phyloP scores from a whole-genome alignment of 2,329 filamentous ascomycete species.

The Colletotrichum nymphaeae region DNA sequence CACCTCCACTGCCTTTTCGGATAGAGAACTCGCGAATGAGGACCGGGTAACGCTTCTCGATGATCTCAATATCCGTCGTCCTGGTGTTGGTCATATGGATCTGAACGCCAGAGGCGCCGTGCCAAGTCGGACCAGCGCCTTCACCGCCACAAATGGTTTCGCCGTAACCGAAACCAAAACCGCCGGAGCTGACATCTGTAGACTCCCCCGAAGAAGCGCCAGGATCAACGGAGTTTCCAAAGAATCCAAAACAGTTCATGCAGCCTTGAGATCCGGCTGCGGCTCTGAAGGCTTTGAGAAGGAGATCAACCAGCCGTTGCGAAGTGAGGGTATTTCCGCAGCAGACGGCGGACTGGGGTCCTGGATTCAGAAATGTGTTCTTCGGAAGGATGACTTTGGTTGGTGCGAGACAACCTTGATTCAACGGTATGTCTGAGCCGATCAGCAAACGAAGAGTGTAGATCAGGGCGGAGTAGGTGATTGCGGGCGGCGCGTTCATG shows the following conservation, averaged over 20 bases:
- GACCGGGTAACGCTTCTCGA: constrained; percentile 49
- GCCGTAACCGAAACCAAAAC: constrained; percentile 72
- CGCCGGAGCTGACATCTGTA: constrained; percentile 69
- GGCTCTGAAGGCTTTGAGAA: not conserved
- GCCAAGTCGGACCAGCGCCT: constrained; percentile 45
- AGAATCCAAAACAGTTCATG: not conserved
- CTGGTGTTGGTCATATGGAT: constrained; percentile 52
- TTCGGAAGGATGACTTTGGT: constrained; percentile 78
- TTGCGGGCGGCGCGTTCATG: constrained; percentile 42
- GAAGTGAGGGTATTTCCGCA: too few species aligned
- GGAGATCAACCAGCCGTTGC: not conserved
- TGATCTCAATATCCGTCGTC: constrained; percentile 49
- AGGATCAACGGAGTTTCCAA: not conserved
- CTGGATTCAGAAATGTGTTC: constrained; percentile 51
- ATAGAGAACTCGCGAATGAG: constrained; percentile 47
- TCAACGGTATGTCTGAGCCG: constrained; percentile 83
- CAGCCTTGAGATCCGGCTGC: not conserved
- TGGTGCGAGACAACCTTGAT: constrained; percentile 84
- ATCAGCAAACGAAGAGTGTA: constrained; percentile 72
- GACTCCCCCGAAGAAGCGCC: constrained; percentile 74
- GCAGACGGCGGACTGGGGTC: too few species aligned
- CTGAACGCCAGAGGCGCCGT: constrained; percentile 45
- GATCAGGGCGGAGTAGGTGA: constrained; percentile 41
- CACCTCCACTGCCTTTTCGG: constrained; percentile 34
- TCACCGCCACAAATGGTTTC: constrained; percentile 47